Percentiles rank a stretch among this genome's conserved stretches.
These are phyloP conservation scores for Herpetomonas tarakana DNA, from an alignment of 208 protist genomes.

Conservation along the genomic window DNA sequence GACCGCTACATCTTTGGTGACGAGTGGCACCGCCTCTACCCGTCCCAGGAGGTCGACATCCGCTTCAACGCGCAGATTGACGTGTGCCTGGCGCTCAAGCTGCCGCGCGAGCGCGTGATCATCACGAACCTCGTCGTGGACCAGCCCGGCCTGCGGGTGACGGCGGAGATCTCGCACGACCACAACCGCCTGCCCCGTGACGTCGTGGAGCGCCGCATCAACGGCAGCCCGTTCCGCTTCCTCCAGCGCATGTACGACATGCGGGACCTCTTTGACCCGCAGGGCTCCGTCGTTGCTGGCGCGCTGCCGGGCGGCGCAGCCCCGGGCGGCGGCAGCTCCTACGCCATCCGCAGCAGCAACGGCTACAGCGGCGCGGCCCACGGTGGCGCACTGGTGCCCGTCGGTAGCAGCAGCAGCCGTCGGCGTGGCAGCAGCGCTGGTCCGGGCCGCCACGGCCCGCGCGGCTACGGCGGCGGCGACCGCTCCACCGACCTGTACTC, in stretches of 20 bases:
- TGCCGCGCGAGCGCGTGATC: constrained; percentile 63
- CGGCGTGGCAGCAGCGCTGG: not conserved
- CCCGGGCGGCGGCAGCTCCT: constrained; percentile 8
- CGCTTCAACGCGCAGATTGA: constrained; percentile 78
- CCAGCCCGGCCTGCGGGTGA: constrained; percentile 72
- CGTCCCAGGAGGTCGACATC: constrained; percentile 49
- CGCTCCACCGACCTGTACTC: constrained; percentile 16
- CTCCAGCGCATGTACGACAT: constrained; percentile 77
- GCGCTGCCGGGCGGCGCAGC: not conserved
- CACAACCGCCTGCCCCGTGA: constrained; percentile 40
- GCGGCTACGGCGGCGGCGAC: constrained; percentile 10
- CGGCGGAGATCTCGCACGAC: constrained; percentile 66
- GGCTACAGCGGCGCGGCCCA: not conserved
- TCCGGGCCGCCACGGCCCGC: not conserved
- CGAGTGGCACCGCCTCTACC: constrained; percentile 68
- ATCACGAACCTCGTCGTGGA: constrained; percentile 59
- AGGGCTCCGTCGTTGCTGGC: constrained; percentile 8
- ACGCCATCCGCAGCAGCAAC: not conserved
- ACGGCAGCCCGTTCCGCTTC: constrained; percentile 63
- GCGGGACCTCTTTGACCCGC: constrained; percentile 45
- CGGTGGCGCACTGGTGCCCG: not conserved
- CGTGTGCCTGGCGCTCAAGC: constrained; percentile 64
- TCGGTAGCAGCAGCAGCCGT: not conserved
- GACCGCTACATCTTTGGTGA: constrained; percentile 80
- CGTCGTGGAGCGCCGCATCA: constrained; percentile 60